Evolutionary conservation across 169 alveolate species (phyloP), one percentile per base, ranked within the genome.

Genomic region (Plasmodium chabaudi): DNA sequence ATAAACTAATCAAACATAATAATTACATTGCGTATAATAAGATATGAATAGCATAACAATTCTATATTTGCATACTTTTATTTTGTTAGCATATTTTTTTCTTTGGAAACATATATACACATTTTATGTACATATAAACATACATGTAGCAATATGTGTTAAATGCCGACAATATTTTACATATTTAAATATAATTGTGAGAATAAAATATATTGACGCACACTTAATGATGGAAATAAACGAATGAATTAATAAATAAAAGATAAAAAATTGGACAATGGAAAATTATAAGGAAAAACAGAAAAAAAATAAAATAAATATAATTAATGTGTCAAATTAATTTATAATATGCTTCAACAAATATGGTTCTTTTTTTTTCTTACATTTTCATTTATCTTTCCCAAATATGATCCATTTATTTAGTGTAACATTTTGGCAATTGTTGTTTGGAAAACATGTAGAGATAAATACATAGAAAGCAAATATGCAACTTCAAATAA

Each of bases 111-210:
- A 15, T 17, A 57, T 17, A 17, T 57, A 15, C 71, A 10, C 71
- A 61, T 61, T 39, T 10, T 61, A 23, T 61, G 19, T 61, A 25
- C 49, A 61, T 61, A 61, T 61, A 61, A 7, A 27, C 49, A 61
- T 61, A 25, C 13, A 61, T 27, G 27, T 27, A 61, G 7, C 21
- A 39, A 61, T 10, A 27, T 19, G 21, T 15, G 59, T 51, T 51
- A 51, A 51, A 51, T 51, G 9, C 6, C 59, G 19, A 15, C 59
- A 51, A 13, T 12, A 4, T 51, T 51, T 12, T 15, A 9, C 19
- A 51, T 51, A 51, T 7, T 51, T 51, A 12, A 34, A 34, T 34
- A 34, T 34, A 51, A 51, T 4, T 13, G 59, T 7, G 59, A 15
- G 6, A 51, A 51, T 13, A 4, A 12, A 12, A 51, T 51, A 51